A percentile compares a stretch with the other conserved stretches of the same genome.
Conservation (phyloP, 2,329 filamentous ascomycete genomes). For the Fusarium mangiferae region DNA sequence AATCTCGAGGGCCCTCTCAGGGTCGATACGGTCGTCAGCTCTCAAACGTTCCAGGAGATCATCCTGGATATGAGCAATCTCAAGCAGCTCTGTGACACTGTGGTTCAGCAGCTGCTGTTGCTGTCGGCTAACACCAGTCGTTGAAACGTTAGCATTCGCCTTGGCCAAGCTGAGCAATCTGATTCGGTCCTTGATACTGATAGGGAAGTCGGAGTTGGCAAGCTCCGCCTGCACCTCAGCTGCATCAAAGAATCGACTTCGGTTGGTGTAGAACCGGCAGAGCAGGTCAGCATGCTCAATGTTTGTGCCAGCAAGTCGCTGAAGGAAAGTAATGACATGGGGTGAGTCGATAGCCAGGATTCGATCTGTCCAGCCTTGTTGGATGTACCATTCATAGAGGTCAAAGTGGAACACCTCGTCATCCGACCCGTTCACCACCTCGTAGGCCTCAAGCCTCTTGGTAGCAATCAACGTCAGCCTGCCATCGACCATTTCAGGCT, state of each 20-base stretch:
- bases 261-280: slow-evolving; percentile 91
- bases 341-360: slow-evolving; percentile 86
- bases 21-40: slow-evolving; percentile 75
- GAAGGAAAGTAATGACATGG: slow-evolving; percentile 87
- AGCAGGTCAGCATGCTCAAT: slow-evolving; percentile 87
- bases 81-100: slow-evolving; percentile 85
- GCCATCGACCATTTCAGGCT: slow-evolving; percentile 81
- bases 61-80: slow-evolving; percentile 94
- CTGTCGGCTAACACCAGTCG: slow-evolving; percentile 79
- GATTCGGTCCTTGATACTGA: slow-evolving; percentile 87
- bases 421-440: slow-evolving; percentile 85
- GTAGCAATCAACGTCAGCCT: slow-evolving; percentile 79
- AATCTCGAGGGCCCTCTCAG: slow-evolving; percentile 72
- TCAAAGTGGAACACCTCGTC: slow-evolving; percentile 97
- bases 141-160: slow-evolving; percentile 88
- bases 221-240: slow-evolving; percentile 87
- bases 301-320: slow-evolving; percentile 77
- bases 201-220: slow-evolving; percentile 81
- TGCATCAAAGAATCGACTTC: slow-evolving; percentile 84
- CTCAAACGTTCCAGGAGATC: slow-evolving; percentile 84
- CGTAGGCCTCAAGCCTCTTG: slow-evolving; percentile 87
- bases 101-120: slow-evolving; percentile 87
- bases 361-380: slow-evolving; percentile 84
- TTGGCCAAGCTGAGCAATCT: slow-evolving; percentile 90
- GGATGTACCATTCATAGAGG: slow-evolving; percentile 97